A percentile compares a stretch with the other conserved stretches of the same genome.
Evolutionary conservation across 208 protist species (phyloP).

Genomic region (Crithidia brevicula): DNA sequence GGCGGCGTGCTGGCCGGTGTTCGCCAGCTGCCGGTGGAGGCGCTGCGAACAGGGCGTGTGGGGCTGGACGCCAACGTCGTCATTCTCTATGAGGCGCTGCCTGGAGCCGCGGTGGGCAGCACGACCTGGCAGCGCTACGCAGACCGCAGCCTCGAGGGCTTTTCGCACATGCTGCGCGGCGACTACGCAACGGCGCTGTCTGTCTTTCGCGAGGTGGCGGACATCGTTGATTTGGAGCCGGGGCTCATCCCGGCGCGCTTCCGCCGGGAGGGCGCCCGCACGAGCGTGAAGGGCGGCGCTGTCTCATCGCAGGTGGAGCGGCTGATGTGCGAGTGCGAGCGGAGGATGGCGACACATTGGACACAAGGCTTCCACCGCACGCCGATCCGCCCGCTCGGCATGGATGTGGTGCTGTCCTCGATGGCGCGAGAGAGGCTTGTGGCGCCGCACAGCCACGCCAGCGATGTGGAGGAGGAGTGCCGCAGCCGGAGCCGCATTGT

Average conservation of each 20-base stretch:
- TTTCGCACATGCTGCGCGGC: conserved; percentile 43
- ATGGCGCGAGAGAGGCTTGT: background rate
- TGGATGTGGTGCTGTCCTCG: background rate
- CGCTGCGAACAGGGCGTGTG: conserved; percentile 15
- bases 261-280: conserved; percentile 14
- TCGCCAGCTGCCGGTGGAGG: conserved; percentile 38
- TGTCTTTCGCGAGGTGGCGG: conserved; percentile 24
- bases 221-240: conserved; percentile 20
- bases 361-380: background rate
- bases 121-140: conserved; percentile 30
- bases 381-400: background rate
- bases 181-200: conserved; percentile 38
- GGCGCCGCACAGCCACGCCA: background rate
- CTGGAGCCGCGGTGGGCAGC: conserved; percentile 8
- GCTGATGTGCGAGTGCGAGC: conserved; percentile 22
- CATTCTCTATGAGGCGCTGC: conserved; percentile 31
- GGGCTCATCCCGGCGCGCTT: conserved; percentile 13
- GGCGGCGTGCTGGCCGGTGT: background rate
- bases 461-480: too few species aligned
- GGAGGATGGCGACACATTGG: background rate
- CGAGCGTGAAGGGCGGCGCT: conserved; percentile 3
- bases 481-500: background rate
- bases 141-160: conserved; percentile 26
- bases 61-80: conserved; percentile 19
- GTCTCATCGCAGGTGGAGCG: conserved; percentile 15